phyloP scores from a whole-genome alignment of 1,284 basidiomycete species.

The Puccinia hordei region DNA sequence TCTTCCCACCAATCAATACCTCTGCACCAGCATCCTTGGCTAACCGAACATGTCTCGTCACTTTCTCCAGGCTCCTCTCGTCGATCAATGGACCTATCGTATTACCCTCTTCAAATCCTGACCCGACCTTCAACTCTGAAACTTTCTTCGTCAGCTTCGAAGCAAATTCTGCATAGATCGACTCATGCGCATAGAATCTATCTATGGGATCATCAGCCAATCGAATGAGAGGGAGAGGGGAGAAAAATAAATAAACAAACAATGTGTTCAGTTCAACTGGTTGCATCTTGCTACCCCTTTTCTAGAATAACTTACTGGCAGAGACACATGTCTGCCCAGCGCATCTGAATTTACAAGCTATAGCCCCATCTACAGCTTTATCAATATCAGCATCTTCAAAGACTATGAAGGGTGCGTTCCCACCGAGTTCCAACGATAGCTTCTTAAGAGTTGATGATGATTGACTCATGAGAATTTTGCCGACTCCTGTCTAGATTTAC shows the following conservation, averaged over 20 bases:
- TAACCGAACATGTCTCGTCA: constrained; percentile 80
- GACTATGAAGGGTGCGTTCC: constrained; percentile 91
- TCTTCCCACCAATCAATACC: constrained; percentile 81
- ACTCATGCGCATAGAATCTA: constrained; percentile 60
- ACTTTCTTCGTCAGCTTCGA: constrained; percentile 79
- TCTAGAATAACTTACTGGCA: constrained; percentile 29
- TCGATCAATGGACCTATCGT: constrained; percentile 96
- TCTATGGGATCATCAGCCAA: constrained; percentile 20
- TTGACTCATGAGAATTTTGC: constrained; percentile 82
- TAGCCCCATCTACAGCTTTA: constrained; percentile 83
- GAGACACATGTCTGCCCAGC: constrained; percentile 85
- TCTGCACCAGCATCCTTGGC: constrained; percentile 80
- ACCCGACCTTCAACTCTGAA: constrained; percentile 83
- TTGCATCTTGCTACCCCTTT: constrained; percentile 59
- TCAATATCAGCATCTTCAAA: constrained; percentile 96
- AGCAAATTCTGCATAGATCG: constrained; percentile 81
- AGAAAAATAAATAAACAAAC: constrained; percentile 16
- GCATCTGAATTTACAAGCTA: constrained; percentile 86
- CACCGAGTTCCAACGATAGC: constrained; percentile 70
- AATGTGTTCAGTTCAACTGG: neutral
- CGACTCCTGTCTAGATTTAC: constrained; percentile 73
- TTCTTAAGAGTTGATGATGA: constrained; percentile 87
- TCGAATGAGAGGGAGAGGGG: too few species aligned
- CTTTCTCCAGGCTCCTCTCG: constrained; percentile 80
- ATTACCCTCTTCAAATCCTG: constrained; percentile 70